A percentile compares a stretch with the other conserved stretches of the same genome.
phyloP scores from a whole-genome alignment of 768 basidiomycete species.

The Neoboletus brunneissimus region DNA sequence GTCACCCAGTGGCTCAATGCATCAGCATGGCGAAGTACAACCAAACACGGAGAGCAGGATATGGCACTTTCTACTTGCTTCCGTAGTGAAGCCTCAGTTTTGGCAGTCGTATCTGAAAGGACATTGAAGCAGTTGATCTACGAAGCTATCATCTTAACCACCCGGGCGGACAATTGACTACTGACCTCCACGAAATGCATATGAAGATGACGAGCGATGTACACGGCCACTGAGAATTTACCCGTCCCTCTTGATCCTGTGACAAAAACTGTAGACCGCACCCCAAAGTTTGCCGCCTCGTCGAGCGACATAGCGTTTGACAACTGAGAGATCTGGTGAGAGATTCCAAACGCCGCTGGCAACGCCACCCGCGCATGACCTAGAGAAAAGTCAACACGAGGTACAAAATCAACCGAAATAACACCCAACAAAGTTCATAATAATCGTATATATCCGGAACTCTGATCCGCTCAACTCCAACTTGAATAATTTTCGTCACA shows the following conservation, averaged over 20 bases:
- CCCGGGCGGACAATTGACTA: not conserved
- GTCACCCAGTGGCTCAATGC: conserved; percentile 68
- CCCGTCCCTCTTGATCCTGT: conserved; percentile 80
- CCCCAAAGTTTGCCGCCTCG: conserved; percentile 54
- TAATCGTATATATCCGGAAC: conserved; percentile 54
- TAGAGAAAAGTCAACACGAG: conserved; percentile 17
- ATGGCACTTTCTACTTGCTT: conserved; percentile 76
- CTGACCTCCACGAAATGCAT: conserved; percentile 77
- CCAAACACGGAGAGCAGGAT: conserved; percentile 78
- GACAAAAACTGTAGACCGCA: conserved; percentile 70
- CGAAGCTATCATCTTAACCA: not conserved
- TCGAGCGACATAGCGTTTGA: conserved; percentile 57
- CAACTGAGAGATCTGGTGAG: conserved; percentile 52
- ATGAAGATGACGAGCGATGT: conserved; percentile 61
- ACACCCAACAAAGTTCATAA: conserved; percentile 46
- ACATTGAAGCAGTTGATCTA: conserved; percentile 87
- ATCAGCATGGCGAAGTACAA: conserved; percentile 78
- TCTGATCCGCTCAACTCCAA: conserved; percentile 68
- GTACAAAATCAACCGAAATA: not conserved
- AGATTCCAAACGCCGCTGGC: conserved; percentile 30
- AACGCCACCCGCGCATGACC: conserved; percentile 10
- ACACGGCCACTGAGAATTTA: conserved; percentile 63
- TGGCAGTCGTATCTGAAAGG: conserved; percentile 70
- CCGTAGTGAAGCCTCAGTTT: conserved; percentile 70
- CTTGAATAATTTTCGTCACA: conserved; percentile 73